phyloP scores from a whole-genome alignment of 1,284 basidiomycete genomes.

The Takashimella tepidaria region DNA sequence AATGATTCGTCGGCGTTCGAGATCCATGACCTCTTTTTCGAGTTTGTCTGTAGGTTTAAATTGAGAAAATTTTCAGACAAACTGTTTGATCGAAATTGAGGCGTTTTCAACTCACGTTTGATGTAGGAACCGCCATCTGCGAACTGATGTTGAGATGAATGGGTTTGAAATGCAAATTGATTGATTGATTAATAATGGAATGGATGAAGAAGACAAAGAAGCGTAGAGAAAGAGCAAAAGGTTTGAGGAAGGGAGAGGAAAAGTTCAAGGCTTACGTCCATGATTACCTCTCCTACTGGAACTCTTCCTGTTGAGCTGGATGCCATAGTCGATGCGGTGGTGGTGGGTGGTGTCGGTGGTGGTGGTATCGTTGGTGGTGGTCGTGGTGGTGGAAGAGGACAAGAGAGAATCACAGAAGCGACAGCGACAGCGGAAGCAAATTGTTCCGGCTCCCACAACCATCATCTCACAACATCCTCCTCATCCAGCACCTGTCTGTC shows the following conservation, averaged over 20 bases:
- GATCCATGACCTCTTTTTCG: constrained; percentile 34
- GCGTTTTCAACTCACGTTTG: constrained; percentile 26
- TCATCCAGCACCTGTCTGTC: too few species aligned
- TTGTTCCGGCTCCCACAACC: too few species aligned
- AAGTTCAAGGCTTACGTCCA: constrained; percentile 44
- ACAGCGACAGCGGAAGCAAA: neutral
- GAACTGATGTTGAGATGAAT: constrained; percentile 37
- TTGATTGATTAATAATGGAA: too few species aligned
- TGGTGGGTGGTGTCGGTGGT: neutral
- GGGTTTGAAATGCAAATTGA: too few species aligned
- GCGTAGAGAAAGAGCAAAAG: too few species aligned
- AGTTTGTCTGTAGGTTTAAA: constrained; percentile 35
- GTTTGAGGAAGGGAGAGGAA: neutral
- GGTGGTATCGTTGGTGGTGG: neutral
- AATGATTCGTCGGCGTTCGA: constrained; percentile 33
- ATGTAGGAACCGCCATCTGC: constrained; percentile 42
- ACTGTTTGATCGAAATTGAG: neutral
- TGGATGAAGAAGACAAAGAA: too few species aligned
- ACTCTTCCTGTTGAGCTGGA: constrained; percentile 17
- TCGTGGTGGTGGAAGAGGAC: neutral
- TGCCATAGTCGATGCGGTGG: neutral
- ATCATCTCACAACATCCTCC: too few species aligned
- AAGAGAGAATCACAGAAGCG: neutral
- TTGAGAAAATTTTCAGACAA: neutral
- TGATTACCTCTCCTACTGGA: constrained; percentile 41